Conservation (phyloP, 495 filamentous ascomycete species). For the Penicillium parvum region DNA sequence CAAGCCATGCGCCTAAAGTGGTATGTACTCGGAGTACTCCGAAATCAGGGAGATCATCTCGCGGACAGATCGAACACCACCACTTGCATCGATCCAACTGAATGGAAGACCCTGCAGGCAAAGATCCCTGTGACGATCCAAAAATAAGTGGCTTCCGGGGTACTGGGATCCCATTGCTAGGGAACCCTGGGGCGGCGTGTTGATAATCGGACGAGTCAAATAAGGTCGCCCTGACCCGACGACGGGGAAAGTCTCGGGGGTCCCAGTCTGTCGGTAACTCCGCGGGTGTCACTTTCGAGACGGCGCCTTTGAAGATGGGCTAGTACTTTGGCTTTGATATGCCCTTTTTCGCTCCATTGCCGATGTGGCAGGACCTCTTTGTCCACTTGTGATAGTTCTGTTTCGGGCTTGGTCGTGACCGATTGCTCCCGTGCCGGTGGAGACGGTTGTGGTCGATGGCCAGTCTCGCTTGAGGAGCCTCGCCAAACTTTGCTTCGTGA, state of each 20-base stretch:
- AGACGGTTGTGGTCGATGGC: neutral
- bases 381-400: too few species aligned
- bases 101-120: slow-evolving; percentile 10
- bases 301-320: neutral
- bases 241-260: slow-evolving; percentile 21
- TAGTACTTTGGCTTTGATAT: too few species aligned
- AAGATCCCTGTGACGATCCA: neutral
- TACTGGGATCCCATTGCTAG: slow-evolving; percentile 16
- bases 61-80: neutral
- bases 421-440: neutral
- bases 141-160: slow-evolving; percentile 9
- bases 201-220: slow-evolving; percentile 20
- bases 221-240: slow-evolving; percentile 20
- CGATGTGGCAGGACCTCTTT: too few species aligned
- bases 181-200: slow-evolving; percentile 13
- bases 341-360: too few species aligned
- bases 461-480: neutral
- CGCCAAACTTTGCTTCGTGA: neutral
- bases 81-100: neutral
- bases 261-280: slow-evolving; percentile 26
- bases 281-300: slow-evolving; percentile 12
- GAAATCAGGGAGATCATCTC: neutral
- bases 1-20: neutral
- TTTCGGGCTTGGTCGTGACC: too few species aligned
- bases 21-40: slow-evolving; percentile 14